These are phyloP conservation scores for Neofusicoccum laricinum DNA, from an alignment of 2,329 filamentous ascomycete species.

Conservation along the genomic window DNA sequence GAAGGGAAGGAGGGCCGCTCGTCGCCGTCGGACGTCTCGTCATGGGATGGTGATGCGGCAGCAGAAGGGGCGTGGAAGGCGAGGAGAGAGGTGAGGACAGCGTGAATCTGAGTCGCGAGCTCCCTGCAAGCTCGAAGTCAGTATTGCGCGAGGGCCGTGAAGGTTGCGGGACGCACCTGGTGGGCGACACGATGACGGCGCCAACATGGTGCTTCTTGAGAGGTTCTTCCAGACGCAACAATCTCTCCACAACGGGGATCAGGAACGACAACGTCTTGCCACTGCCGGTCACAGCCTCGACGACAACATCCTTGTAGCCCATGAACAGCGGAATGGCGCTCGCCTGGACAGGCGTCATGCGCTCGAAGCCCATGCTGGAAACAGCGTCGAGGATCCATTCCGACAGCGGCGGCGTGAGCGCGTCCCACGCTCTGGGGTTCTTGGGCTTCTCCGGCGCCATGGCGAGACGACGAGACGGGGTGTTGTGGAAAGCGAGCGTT, in stretches of 20 bases:
- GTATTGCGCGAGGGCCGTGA: neutral
- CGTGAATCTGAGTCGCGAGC: conserved; percentile 84
- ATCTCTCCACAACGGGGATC: conserved; percentile 77
- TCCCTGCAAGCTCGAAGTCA: conserved; percentile 56
- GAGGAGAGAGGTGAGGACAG: conserved; percentile 72
- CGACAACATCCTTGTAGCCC: conserved; percentile 87
- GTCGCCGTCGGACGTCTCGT: conserved; percentile 39
- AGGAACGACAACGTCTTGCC: conserved; percentile 87
- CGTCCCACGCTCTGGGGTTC: conserved; percentile 56
- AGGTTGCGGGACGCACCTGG: conserved; percentile 42
- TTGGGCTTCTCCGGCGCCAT: conserved; percentile 36
- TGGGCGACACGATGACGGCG: conserved; percentile 89
- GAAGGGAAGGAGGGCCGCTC: conserved; percentile 41
- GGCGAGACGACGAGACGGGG: neutral
- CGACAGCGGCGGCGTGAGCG: conserved; percentile 66
- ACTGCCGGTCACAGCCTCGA: conserved; percentile 88
- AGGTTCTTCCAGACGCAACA: conserved; percentile 76
- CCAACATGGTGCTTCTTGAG: conserved; percentile 87
- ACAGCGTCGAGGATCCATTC: conserved; percentile 87
- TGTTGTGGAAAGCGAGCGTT: neutral
- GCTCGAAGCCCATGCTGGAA: conserved; percentile 76
- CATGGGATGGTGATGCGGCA: conserved; percentile 58
- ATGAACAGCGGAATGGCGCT: conserved; percentile 86
- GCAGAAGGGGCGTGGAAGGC: conserved; percentile 81
- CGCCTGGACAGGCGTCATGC: conserved; percentile 93